These are phyloP conservation scores for Nannochloris sp. DNA, from an alignment of 139 green algal species.

Conservation along the genomic window DNA sequence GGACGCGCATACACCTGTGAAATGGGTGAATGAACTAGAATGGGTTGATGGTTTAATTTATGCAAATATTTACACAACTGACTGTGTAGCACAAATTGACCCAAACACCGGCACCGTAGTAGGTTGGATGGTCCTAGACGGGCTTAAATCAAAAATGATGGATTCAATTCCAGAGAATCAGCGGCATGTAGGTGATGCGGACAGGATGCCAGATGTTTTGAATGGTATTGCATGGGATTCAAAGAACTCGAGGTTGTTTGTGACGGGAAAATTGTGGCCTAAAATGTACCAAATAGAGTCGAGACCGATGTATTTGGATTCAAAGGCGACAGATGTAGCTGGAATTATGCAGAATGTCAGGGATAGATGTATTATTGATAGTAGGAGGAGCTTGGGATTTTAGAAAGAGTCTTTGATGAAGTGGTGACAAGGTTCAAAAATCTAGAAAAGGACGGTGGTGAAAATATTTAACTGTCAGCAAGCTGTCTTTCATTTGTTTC, in stretches of 20 bases:
- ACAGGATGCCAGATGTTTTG: conserved; percentile 61
- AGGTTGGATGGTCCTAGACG: conserved; percentile 57
- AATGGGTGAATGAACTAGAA: conserved; percentile 67
- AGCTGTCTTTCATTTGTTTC: too few species aligned
- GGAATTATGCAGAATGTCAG: not conserved
- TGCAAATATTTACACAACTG: conserved; percentile 78
- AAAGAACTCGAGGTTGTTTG: conserved; percentile 49
- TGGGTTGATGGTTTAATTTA: conserved; percentile 66
- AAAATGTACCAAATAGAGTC: conserved; percentile 20
- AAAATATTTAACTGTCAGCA: too few species aligned
- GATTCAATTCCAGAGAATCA: conserved; percentile 11
- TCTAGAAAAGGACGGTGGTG: too few species aligned
- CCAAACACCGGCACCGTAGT: conserved; percentile 44
- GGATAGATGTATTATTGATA: not conserved
- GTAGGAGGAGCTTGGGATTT: not conserved
- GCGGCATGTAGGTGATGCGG: not conserved
- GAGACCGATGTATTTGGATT: conserved; percentile 3
- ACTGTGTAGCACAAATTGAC: conserved; percentile 80
- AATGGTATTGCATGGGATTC: conserved; percentile 87
- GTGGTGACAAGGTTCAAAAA: not conserved
- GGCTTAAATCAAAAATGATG: conserved; percentile 33
- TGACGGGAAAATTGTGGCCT: conserved; percentile 82
- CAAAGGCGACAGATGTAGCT: not conserved
- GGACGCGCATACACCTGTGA: conserved; percentile 1
- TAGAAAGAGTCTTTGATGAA: not conserved